Base-by-base conservation (phyloP, 345 rosid genomes). In the Rhodamnia rubescens region DNA sequence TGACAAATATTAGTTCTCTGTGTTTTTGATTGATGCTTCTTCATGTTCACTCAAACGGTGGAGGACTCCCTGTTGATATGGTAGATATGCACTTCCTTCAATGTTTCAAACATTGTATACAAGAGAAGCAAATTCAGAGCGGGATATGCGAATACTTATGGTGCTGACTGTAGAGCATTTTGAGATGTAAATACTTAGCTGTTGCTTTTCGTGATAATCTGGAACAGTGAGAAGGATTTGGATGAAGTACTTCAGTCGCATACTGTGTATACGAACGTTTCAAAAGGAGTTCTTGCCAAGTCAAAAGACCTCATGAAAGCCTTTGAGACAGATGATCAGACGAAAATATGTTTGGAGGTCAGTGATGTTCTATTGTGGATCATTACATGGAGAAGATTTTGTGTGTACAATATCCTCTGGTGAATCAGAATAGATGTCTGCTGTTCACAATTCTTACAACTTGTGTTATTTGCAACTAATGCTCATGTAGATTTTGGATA, bases 221-320 rank as follows among this genome's bases (percentile, higher is more conserved):
- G 80, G 24, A 91, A 88, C 90, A 96, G 98, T 20, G 99, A 97
- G 93, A 97, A 95, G 83, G 99, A 97, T 88, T 87, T 97, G 85
- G 98, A 97, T 80, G 99, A 97, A 92, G 99, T 96, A 36, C 87
- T 96, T 89, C 99, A 97, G 88, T 97, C 99, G 4, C 99, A 95
- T 20, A 97, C 98, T 10, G 98, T 97, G 53, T 97, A 95, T 88
- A 88, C 94, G 5, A 96, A 97, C 84, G 99, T 97, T 75, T 97
- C 98, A 0, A 97, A 96, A 89, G 99, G 99, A 85, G 90, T 97
- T 85, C 94, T 97, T 53, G 98, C 99, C 15, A 96, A 96, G 93
- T 93, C 98, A 11, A 94, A 90, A 84, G 98, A 95, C 89, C 90
- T 97, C 86, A 83, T 85, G 36, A 87, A 86, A 74, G 92, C 95